Percentiles rank a stretch among this genome's conserved stretches.
phyloP scores from a whole-genome alignment of 345 rosid genomes.

The Tarenaya hassleriana region DNA sequence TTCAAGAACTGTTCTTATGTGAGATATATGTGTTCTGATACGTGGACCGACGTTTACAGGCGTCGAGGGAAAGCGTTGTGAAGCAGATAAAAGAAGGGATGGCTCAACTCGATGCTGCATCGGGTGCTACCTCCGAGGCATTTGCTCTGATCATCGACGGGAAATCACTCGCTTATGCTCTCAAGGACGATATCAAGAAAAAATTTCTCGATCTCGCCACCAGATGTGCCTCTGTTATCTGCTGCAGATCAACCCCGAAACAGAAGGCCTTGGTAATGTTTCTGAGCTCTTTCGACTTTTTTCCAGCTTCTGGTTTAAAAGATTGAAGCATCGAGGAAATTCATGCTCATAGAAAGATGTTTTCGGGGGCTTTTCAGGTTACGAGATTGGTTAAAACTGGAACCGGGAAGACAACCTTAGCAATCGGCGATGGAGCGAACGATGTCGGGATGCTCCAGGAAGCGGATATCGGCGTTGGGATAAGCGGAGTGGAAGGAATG shows the following conservation, averaged over 20 bases:
- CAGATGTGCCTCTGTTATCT: conserved; percentile 88
- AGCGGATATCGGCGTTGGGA: conserved; percentile 92
- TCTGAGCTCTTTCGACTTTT: background rate
- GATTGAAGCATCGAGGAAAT: conserved; percentile 2
- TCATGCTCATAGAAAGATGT: background rate
- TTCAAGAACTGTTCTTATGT: too few relatives aligned
- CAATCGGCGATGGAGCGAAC: conserved; percentile 94
- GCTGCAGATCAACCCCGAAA: conserved; percentile 95
- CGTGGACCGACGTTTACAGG: conserved; percentile 30
- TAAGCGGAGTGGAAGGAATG: conserved; percentile 98
- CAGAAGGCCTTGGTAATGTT: conserved; percentile 84
- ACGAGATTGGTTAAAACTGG: conserved; percentile 82
- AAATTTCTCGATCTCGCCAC: conserved; percentile 74
- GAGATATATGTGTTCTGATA: too few relatives aligned
- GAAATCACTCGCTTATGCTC: conserved; percentile 69
- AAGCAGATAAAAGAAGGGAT: conserved; percentile 54
- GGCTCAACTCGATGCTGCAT: conserved; percentile 42
- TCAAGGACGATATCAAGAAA: conserved; percentile 67
- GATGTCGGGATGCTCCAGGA: conserved; percentile 99
- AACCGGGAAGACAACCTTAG: conserved; percentile 82
- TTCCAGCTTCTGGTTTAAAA: background rate
- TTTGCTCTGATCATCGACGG: conserved; percentile 92
- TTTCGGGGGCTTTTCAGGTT: conserved; percentile 47
- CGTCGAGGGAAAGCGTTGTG: conserved; percentile 55
- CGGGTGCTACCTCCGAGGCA: conserved; percentile 41